Base-by-base conservation (phyloP, 2,329 filamentous ascomycete genomes). In the Exophiala phaeomuriformis region DNA sequence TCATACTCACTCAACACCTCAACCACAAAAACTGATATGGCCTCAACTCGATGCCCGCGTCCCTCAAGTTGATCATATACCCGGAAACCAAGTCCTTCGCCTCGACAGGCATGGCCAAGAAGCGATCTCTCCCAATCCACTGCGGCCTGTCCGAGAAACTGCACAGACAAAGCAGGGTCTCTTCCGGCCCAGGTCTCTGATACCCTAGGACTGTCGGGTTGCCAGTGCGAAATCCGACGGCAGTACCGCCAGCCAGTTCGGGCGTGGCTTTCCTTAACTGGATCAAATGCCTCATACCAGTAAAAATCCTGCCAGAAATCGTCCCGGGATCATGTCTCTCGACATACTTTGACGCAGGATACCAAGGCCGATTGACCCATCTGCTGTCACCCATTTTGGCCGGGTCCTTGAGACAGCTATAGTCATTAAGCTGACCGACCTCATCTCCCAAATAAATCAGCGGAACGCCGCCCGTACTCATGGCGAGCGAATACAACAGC, bases 11-110 rank as follows among this genome's bases (percentile, higher is more conserved):
- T 57, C 49, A 57, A 35, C 39, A 55, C 42, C 54, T 52, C 55
- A 62, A 44, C 58, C 60, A 62, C 35, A 62, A 28, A 39, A 56
- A 62, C 55, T 62, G 60, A 49, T 60, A 53, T 31, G 52, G 51
- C 44, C 50, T 57, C 53, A 62, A 44, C 9, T 62, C 55, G 12
- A 62, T 57, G 3, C 60, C 60, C n/a, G 57, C 55, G 10, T 59
- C 41, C 45, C 56, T 54, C 44, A 62, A 37, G 31, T 60, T 57
- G 19, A 62, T 53, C 52, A 53, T 47, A 30, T 55, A 53, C 28
- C 58, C 58, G 8, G 53, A 52, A 12, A 60, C 48, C 58, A 62
- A 29, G 48, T 62, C 60, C 28, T 19, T 39, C n/a, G 52, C 53
- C 12, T 53, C 50, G 8, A 48, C 45, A 8, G 61, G 59, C 59